Base-by-base conservation (phyloP, 2,329 filamentous ascomycete genomes). In the Atkinsonella hypoxylon region DNA sequence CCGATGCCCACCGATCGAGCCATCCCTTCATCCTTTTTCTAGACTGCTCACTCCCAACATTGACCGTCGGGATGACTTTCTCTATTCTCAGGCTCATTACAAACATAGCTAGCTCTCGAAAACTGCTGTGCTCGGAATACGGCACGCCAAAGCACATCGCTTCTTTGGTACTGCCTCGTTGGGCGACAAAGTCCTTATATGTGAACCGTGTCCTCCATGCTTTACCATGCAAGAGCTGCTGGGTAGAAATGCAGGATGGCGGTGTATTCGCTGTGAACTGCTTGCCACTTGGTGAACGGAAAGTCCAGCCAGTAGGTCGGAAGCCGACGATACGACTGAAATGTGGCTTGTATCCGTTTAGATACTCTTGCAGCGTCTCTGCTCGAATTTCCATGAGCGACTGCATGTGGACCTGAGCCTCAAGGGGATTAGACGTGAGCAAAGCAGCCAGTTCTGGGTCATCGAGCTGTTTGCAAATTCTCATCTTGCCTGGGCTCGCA, bases 371-470 rank as follows among this genome's bases (percentile, higher is more conserved):
- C 1, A 98, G 75, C 0, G 91, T 95, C 57, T 96, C 90, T 34
- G 89, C 83, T 26, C 89, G 83, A 57, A 98, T 89, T 66, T 97
- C 91, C 75, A 93, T 93, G 10, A 98, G 75, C 60, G 87, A 89
- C 59, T 95, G 94, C 90, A 98, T 96, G 68, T 98, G 93, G 0
- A 98, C 89, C 66, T 97, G 91, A 0, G 93, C 93, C 59, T 88
- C 87, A 20, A 78, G 71, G 0, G 93, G 89, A 62, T 96, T 73
- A 8, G 76, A 75, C 0, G 93, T 98, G 60, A 98, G 77, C 4
- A 89, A 77, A 0, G 78, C 76, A 26, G 82, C 74, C 4, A 98
- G 77, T 61, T 95, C 90, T 0, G 85, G 76, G 62, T 97, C 91
- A 62, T 89, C 89, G 0, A 98, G 78, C 56, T 89, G 89, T 20